A percentile compares a stretch with the other conserved stretches of the same genome.
Evolutionary conservation across 495 filamentous ascomycete genomes (phyloP).

Genomic region (Xanthoparmelia taractica): DNA sequence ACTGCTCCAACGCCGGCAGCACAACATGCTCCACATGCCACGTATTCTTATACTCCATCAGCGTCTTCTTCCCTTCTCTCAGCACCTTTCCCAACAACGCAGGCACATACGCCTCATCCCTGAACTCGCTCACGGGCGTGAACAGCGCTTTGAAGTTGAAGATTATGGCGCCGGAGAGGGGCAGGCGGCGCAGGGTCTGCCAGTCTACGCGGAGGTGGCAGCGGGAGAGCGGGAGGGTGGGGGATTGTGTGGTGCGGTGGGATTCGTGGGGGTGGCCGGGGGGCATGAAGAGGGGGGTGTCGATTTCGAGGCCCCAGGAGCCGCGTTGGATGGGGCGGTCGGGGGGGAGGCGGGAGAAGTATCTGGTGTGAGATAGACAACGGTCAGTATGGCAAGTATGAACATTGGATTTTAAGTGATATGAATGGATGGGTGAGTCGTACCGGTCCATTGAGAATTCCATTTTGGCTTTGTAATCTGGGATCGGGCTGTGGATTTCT

Average conservation of each 20-base stretch:
- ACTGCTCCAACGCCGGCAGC: constrained; percentile 59
- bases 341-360: constrained; percentile 70
- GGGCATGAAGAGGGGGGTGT: constrained; percentile 70
- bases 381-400: too few relatives aligned
- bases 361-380: too few relatives aligned
- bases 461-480: constrained; percentile 90
- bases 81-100: constrained; percentile 59
- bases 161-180: constrained; percentile 63
- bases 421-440: too few relatives aligned
- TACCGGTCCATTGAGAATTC: constrained; percentile 79
- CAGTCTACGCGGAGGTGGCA: constrained; percentile 79
- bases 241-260: constrained; percentile 48
- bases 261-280: constrained; percentile 61
- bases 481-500: constrained; percentile 70
- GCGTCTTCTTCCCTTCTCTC: constrained; percentile 59
- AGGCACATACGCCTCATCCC: constrained; percentile 69
- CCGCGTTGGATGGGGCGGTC: constrained; percentile 75
- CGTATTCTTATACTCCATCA: constrained; percentile 82
- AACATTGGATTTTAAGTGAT: too few relatives aligned
- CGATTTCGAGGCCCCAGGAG: constrained; percentile 80
- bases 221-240: constrained; percentile 49
- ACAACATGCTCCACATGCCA: constrained; percentile 76
- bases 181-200: constrained; percentile 81
- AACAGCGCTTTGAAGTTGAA: constrained; percentile 94
- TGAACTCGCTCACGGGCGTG: constrained; percentile 64